These are phyloP conservation scores for Whalleya microplaca DNA, from an alignment of 2,329 filamentous ascomycete genomes.

Conservation along the genomic window DNA sequence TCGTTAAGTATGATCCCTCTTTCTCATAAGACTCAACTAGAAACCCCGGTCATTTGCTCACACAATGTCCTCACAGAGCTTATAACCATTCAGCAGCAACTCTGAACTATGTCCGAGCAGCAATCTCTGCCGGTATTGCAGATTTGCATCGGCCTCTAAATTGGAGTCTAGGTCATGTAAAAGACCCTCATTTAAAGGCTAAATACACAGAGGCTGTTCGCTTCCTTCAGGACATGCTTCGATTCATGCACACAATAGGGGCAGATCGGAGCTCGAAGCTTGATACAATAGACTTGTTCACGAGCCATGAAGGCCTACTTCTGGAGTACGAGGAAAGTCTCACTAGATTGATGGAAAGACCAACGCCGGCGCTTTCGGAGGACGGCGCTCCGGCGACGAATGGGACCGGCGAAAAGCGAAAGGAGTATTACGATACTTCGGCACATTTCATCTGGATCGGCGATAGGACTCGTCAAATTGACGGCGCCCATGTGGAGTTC, in stretches of 20 bases:
- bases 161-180: conserved; percentile 92
- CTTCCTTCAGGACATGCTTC: conserved; percentile 86
- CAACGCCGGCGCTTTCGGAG: conserved; percentile 51
- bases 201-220: conserved; percentile 86
- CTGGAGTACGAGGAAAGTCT: conserved; percentile 93
- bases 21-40: not conserved
- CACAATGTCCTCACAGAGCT: conserved; percentile 55
- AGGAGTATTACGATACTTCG: conserved; percentile 89
- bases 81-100: conserved; percentile 97
- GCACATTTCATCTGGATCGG: conserved; percentile 99
- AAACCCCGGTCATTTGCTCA: conserved; percentile 5
- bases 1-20: conserved; percentile 63
- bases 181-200: conserved; percentile 77
- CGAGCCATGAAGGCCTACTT: conserved; percentile 90
- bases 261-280: conserved; percentile 83
- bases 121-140: conserved; percentile 84
- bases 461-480: conserved; percentile 90
- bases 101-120: conserved; percentile 86
- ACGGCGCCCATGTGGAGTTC: conserved; percentile 95
- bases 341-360: conserved; percentile 74
- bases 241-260: conserved; percentile 93
- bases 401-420: conserved; percentile 42
- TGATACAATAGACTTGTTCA: conserved; percentile 92
- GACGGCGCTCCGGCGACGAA: conserved; percentile 28
- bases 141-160: conserved; percentile 92